A percentile compares a stretch with the other conserved stretches of the same genome.
These are phyloP conservation scores for Claviceps purpurea DNA, from an alignment of 2,329 filamentous ascomycete species.

Conservation along the genomic window DNA sequence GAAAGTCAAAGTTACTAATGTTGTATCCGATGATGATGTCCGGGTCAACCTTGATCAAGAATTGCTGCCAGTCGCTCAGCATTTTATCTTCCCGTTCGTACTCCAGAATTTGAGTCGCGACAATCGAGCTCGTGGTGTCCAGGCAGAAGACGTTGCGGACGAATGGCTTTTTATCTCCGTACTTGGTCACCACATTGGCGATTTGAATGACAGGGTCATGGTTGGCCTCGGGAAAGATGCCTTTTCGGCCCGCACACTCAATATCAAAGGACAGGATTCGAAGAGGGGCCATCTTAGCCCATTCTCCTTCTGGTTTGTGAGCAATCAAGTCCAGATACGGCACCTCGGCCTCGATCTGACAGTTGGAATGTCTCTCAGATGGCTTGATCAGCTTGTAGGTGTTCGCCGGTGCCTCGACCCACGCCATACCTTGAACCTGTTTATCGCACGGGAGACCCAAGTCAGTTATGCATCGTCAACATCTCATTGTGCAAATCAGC, in stretches of 20 bases:
- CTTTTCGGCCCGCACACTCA: conserved; percentile 93
- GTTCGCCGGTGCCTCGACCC: conserved; percentile 72
- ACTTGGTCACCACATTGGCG: conserved; percentile 85
- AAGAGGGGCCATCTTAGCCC: conserved; percentile 94
- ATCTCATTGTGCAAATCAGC: neutral
- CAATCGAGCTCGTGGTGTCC: conserved; percentile 82
- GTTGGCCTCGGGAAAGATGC: conserved; percentile 88
- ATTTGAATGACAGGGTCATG: conserved; percentile 95
- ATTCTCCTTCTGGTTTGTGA: conserved; percentile 81
- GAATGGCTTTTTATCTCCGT: conserved; percentile 92
- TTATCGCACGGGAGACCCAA: neutral
- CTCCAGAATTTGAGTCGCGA: conserved; percentile 84
- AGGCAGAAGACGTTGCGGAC: conserved; percentile 93
- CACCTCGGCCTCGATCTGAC: conserved; percentile 86
- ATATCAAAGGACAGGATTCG: conserved; percentile 95
- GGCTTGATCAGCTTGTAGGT: conserved; percentile 59
- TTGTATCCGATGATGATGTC: conserved; percentile 99
- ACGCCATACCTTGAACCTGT: conserved; percentile 86
- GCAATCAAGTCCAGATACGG: conserved; percentile 74
- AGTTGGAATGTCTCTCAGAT: conserved; percentile 65
- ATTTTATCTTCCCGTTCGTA: conserved; percentile 74
- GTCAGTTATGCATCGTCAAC: conserved; percentile 6
- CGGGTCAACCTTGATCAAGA: conserved; percentile 78
- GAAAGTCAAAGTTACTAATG: conserved; percentile 96
- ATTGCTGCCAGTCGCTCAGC: conserved; percentile 86